A percentile compares a stretch with the other conserved stretches of the same genome.
These are phyloP conservation scores for Diaporthe humulicola DNA, from an alignment of 2,329 filamentous ascomycete species.

Conservation along the genomic window DNA sequence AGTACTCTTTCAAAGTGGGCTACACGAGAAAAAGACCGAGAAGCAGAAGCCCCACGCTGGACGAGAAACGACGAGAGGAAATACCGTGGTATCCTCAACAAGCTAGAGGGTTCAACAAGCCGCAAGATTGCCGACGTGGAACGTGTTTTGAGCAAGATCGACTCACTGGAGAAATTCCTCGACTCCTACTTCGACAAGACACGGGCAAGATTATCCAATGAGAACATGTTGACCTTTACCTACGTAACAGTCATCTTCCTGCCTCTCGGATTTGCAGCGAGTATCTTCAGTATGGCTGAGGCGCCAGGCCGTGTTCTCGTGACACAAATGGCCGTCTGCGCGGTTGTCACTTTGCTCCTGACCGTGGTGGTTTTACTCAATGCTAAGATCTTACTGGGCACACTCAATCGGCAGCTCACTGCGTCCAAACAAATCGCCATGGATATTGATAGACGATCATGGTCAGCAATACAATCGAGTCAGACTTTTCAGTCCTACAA, in stretches of 20 bases:
- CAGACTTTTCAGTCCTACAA: no score
- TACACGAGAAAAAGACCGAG: slow-evolving; percentile 45
- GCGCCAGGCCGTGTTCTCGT: slow-evolving; percentile 36
- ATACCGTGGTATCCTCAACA: slow-evolving; percentile 43
- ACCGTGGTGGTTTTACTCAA: no score
- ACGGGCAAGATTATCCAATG: slow-evolving; percentile 24
- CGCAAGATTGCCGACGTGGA: slow-evolving; percentile 1
- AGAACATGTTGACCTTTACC: slow-evolving; percentile 51
- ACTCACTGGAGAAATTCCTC: no score
- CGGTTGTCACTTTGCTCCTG: no score
- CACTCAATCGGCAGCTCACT: no score
- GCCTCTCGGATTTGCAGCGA: slow-evolving; percentile 48
- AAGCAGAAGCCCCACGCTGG: slow-evolving; percentile 48
- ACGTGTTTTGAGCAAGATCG: not conserved
- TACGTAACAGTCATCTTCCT: slow-evolving; percentile 53
- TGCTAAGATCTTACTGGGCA: no score
- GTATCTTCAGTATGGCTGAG: slow-evolving; percentile 50
- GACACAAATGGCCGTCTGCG: no score
- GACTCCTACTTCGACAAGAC: no score
- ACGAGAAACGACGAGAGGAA: slow-evolving; percentile 49
- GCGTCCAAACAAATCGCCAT: no score
- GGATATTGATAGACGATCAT: no score
- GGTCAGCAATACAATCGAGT: no score
- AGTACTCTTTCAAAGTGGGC: slow-evolving; percentile 42
- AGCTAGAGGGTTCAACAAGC: not conserved